A percentile compares a stretch with the other conserved stretches of the same genome.
phyloP scores from a whole-genome alignment of 768 basidiomycete genomes.

The Tricholoma flavovirens region DNA sequence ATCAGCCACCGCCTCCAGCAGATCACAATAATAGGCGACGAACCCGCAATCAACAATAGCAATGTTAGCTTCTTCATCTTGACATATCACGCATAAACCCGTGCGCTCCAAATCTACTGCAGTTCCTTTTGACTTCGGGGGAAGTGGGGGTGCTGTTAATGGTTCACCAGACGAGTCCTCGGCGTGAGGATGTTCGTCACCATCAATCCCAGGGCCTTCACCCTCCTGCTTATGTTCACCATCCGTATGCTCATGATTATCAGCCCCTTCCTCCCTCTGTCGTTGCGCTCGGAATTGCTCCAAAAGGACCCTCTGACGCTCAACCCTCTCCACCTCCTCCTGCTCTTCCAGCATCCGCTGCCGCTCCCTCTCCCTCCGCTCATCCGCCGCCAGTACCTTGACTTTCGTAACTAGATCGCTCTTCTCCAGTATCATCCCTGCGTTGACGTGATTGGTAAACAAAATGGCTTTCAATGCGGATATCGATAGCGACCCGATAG shows the following conservation, averaged over 20 bases:
- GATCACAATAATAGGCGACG: slow-evolving; percentile 21
- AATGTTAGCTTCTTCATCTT: slow-evolving; percentile 91
- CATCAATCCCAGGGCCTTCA: slow-evolving; percentile 16
- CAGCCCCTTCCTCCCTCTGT: slow-evolving; percentile 22
- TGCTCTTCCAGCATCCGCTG: slow-evolving; percentile 39
- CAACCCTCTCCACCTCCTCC: slow-evolving; percentile 37
- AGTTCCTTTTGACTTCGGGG: slow-evolving; percentile 34
- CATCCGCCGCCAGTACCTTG: slow-evolving; percentile 54
- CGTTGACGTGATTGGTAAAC: slow-evolving; percentile 76
- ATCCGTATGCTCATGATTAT: slow-evolving; percentile 16
- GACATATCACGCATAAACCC: slow-evolving; percentile 87
- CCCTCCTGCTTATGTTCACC: slow-evolving; percentile 13
- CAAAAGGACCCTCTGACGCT: slow-evolving; percentile 30
- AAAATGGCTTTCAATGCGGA: slow-evolving; percentile 72
- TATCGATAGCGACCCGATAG: slow-evolving; percentile 59
- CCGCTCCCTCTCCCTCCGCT: slow-evolving; percentile 48
- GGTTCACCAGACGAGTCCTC: slow-evolving; percentile 11
- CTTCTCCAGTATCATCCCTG: slow-evolving; percentile 82
- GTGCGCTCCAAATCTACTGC: slow-evolving; percentile 50
- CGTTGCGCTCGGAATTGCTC: slow-evolving; percentile 28
- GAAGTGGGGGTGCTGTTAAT: slow-evolving; percentile 20
- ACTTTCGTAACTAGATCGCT: slow-evolving; percentile 75
- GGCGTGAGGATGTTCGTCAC: slow-evolving; percentile 1
- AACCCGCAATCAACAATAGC: slow-evolving; percentile 94
- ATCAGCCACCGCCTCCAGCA: neutral